Conservation (phyloP, 768 basidiomycete species). For the Galerina marginata region DNA sequence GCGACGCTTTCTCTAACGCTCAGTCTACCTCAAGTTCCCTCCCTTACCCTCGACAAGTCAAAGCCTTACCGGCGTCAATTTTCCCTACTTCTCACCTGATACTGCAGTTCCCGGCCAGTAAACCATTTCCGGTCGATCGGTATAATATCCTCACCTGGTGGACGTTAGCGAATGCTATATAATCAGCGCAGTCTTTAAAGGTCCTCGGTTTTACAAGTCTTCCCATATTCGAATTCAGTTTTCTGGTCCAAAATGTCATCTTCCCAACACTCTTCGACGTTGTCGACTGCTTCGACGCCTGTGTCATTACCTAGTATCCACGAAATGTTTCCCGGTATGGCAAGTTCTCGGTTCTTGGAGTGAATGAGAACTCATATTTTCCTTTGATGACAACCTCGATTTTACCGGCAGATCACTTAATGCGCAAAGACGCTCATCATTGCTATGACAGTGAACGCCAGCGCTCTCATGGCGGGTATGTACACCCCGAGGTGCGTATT, state of each 20-base stretch:
- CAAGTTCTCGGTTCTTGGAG: neutral
- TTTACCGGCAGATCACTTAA: conserved; percentile 12
- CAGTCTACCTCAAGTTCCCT: neutral
- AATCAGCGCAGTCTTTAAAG: too few relatives aligned
- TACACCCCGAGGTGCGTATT: conserved; percentile 6
- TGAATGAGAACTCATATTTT: neutral
- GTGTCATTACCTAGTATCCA: conserved; percentile 53
- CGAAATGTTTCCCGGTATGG: conserved; percentile 60
- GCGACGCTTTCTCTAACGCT: neutral
- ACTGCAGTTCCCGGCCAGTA: too few relatives aligned
- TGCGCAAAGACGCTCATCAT: conserved; percentile 4
- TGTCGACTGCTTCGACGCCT: neutral
- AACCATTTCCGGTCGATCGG: too few relatives aligned
- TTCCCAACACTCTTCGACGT: neutral
- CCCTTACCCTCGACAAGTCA: neutral
- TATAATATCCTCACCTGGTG: too few relatives aligned
- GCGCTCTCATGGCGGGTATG: conserved; percentile 2
- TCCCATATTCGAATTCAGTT: neutral
- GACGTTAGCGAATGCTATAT: too few relatives aligned
- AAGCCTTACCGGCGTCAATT: too few relatives aligned
- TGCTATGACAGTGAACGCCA: neutral
- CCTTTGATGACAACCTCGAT: neutral
- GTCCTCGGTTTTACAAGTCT: neutral
- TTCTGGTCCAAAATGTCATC: neutral
- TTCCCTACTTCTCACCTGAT: too few relatives aligned